Percentiles rank a stretch among this genome's conserved stretches.
Conservation (phyloP, 495 filamentous ascomycete genomes). For the Bathelium albidoporum region DNA sequence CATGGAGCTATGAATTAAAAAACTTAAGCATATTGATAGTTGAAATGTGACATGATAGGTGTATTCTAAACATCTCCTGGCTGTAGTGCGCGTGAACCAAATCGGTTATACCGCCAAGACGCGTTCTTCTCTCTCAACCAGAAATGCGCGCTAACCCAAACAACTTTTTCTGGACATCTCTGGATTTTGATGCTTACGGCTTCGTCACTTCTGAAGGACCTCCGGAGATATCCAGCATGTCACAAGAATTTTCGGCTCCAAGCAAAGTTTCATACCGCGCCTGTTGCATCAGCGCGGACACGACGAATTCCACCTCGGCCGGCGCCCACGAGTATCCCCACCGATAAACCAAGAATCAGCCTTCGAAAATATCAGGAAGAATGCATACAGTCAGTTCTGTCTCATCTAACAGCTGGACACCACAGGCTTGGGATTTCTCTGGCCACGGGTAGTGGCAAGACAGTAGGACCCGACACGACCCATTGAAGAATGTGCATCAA, state of each 20-base stretch:
- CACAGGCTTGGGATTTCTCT: slow-evolving; percentile 79
- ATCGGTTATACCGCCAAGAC: no score
- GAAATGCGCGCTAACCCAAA: no score
- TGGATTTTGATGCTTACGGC: background rate
- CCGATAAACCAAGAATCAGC: slow-evolving; percentile 13
- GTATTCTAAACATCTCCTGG: no score
- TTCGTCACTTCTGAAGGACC: background rate
- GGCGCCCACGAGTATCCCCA: background rate
- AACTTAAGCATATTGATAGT: no score
- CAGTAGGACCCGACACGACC: slow-evolving; percentile 48
- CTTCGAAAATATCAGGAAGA: slow-evolving; percentile 38
- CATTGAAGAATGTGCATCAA: background rate
- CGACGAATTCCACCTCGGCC: background rate
- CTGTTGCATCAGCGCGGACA: background rate
- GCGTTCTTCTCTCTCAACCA: no score
- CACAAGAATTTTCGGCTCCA: no score
- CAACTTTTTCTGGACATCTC: no score
- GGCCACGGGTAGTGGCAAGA: slow-evolving; percentile 90
- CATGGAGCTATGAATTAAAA: no score
- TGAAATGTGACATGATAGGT: no score
- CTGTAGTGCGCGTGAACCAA: no score
- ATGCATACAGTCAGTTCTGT: slow-evolving; percentile 72
- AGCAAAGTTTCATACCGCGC: background rate
- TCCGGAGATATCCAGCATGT: background rate
- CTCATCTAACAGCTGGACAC: slow-evolving; percentile 59